Conservation (phyloP, 1,284 basidiomycete species). For the Rhodotorula glutinis region DNA sequence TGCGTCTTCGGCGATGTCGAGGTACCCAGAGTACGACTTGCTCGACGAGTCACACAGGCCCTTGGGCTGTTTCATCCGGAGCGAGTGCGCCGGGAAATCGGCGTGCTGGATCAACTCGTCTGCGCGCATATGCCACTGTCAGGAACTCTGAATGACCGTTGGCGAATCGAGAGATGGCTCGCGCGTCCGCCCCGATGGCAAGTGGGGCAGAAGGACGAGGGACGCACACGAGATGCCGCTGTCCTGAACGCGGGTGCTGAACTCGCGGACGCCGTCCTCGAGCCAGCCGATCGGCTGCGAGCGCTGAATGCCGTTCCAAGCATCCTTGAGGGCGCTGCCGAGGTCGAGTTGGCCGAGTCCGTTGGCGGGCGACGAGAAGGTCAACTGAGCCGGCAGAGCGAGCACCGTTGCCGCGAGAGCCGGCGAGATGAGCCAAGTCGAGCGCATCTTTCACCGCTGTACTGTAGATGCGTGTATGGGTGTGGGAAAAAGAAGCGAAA, state of each 20-base stretch:
- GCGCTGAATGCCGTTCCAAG: slow-evolving; percentile 14
- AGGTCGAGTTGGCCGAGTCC: neutral
- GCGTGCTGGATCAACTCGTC: slow-evolving; percentile 72
- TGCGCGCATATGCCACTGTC: slow-evolving; percentile 45
- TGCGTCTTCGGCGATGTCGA: slow-evolving; percentile 79
- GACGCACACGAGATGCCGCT: slow-evolving; percentile 29
- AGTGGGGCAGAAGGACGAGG: neutral
- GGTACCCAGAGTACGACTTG: slow-evolving; percentile 82
- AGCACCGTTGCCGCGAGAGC: slow-evolving; percentile 2
- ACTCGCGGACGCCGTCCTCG: slow-evolving; percentile 25
- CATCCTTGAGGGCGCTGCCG: neutral
- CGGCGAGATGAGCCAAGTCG: neutral
- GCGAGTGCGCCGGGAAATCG: slow-evolving; percentile 64
- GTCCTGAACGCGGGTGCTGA: slow-evolving; percentile 9
- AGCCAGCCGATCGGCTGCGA: slow-evolving; percentile 16
- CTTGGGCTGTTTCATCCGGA: slow-evolving; percentile 55
- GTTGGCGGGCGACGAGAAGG: neutral
- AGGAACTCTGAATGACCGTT: neutral
- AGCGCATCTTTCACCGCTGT: neutral
- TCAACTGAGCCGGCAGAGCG: slow-evolving; percentile 6
- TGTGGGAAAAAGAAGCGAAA: neutral
- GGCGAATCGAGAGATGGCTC: neutral
- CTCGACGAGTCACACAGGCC: slow-evolving; percentile 74
- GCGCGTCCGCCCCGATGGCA: neutral
- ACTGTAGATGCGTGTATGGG: neutral